phyloP scores from a whole-genome alignment of 768 basidiomycete species.

The Lactarius deliciosus region DNA sequence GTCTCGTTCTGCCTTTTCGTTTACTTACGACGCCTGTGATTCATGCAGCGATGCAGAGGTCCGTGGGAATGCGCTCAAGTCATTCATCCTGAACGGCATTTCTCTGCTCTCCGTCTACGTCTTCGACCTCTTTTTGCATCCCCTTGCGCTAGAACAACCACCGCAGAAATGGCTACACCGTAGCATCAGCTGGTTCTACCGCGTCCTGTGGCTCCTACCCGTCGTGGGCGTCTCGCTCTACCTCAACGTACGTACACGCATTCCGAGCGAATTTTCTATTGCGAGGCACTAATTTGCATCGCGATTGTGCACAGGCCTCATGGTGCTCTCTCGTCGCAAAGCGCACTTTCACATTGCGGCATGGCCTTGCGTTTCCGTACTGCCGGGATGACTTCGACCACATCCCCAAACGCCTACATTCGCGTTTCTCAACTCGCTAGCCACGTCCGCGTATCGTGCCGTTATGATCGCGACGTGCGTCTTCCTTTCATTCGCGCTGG shows the following conservation, averaged over 20 bases:
- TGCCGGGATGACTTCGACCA: conserved; percentile 48
- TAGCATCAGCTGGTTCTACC: conserved; percentile 76
- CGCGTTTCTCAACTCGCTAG: conserved; percentile 70
- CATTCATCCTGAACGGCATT: conserved; percentile 66
- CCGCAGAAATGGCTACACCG: conserved; percentile 66
- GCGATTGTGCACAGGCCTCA: conserved; percentile 51
- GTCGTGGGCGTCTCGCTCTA: conserved; percentile 75
- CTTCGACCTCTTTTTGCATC: conserved; percentile 71
- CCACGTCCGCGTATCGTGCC: conserved; percentile 76
- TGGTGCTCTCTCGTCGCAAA: conserved; percentile 80
- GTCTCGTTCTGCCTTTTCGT: neutral
- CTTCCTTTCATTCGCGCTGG: conserved; percentile 61
- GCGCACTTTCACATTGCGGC: conserved; percentile 67
- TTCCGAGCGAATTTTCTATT: neutral
- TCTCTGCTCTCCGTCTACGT: conserved; percentile 71
- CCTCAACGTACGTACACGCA: conserved; percentile 61
- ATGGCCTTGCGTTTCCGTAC: conserved; percentile 43
- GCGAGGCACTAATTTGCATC: neutral
- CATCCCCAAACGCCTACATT: conserved; percentile 60
- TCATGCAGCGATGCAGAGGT: conserved; percentile 68
- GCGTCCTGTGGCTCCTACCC: conserved; percentile 75
- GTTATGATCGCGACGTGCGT: conserved; percentile 83
- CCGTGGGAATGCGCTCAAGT: conserved; percentile 72
- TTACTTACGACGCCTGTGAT: conserved; percentile 25
- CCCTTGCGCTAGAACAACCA: conserved; percentile 60